phyloP scores from a whole-genome alignment of 2,329 filamentous ascomycete genomes.

The Aspergillus transmontanensis region DNA sequence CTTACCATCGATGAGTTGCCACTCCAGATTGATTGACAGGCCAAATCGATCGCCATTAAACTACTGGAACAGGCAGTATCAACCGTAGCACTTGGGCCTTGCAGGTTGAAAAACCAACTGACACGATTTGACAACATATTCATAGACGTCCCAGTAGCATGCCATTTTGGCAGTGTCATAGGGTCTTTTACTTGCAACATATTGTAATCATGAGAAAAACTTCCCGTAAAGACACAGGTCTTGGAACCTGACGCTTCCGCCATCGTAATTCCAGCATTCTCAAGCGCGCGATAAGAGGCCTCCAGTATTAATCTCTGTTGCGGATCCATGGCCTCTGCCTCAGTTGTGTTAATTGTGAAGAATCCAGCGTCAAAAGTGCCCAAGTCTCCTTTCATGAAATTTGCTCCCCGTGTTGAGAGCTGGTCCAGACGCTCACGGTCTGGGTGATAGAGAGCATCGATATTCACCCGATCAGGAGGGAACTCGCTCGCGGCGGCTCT shows the following conservation, averaged over 20 bases:
- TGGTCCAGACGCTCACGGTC: constrained; percentile 19
- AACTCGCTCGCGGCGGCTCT: constrained; percentile 24
- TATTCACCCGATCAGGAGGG: constrained; percentile 27
- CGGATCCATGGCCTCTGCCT: constrained; percentile 34
- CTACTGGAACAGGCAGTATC: constrained; percentile 33
- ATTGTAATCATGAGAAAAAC: constrained; percentile 34
- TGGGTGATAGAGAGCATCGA: constrained; percentile 25
- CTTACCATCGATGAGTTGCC: constrained; percentile 21
- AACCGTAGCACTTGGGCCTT: constrained; percentile 31
- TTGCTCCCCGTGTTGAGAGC: constrained; percentile 15
- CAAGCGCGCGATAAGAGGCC: constrained; percentile 30
- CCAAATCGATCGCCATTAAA: constrained; percentile 27
- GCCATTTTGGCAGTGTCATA: constrained; percentile 15
- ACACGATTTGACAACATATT: constrained; percentile 37
- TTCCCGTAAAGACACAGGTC: constrained; percentile 37
- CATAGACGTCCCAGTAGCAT: constrained; percentile 27
- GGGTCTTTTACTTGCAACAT: constrained; percentile 24
- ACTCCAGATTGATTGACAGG: constrained; percentile 23
- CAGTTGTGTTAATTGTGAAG: constrained; percentile 29
- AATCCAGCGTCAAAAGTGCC: constrained; percentile 35
- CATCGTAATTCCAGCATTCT: constrained; percentile 30
- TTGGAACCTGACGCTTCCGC: constrained; percentile 31
- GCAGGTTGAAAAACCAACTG: constrained; percentile 30
- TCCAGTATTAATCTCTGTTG: constrained; percentile 36
- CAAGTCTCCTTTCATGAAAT: constrained; percentile 29